These are phyloP conservation scores for Fonsecaea pedrosoi DNA, from an alignment of 2,329 filamentous ascomycete genomes.

Conservation along the genomic window DNA sequence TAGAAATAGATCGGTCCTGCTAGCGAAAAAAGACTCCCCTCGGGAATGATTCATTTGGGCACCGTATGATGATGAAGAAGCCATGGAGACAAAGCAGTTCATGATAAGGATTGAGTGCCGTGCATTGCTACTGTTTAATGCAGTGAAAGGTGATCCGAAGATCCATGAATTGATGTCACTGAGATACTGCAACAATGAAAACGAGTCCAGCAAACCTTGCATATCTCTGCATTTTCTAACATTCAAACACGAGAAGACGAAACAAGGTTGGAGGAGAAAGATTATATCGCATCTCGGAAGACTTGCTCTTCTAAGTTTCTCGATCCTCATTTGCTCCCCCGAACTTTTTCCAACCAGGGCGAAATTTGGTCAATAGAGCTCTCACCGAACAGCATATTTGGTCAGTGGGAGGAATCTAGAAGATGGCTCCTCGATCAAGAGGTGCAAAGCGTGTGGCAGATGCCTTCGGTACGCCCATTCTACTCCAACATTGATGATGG, in stretches of 20 bases:
- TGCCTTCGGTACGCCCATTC: conserved; percentile 27
- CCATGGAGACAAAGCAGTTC: conserved; percentile 73
- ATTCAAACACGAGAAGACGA: background rate
- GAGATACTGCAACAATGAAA: background rate
- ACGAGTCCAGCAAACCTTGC: background rate
- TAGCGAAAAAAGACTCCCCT: conserved; percentile 97
- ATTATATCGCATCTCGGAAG: background rate
- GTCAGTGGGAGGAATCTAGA: background rate
- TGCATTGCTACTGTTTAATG: conserved; percentile 3
- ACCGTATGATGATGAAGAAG: conserved; percentile 89
- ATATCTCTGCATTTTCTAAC: too few relatives aligned
- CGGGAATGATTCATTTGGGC: conserved; percentile 71
- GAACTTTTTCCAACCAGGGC: conserved; percentile 16
- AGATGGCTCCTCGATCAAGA: conserved; percentile 40
- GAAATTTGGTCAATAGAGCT: conserved; percentile 3
- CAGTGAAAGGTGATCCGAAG: background rate
- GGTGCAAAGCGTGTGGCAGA: conserved; percentile 34
- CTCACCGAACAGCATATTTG: background rate
- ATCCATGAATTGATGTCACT: background rate
- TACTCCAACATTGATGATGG: background rate
- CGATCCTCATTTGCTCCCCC: conserved; percentile 10
- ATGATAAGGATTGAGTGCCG: conserved; percentile 82
- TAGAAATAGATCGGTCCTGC: conserved; percentile 76
- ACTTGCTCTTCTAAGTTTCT: conserved; percentile 8
- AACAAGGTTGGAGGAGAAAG: background rate